Percentiles rank a stretch among this genome's conserved stretches.
Conservation (phyloP, 352 stramenopile genomes). For the Pythium oligandrum region DNA sequence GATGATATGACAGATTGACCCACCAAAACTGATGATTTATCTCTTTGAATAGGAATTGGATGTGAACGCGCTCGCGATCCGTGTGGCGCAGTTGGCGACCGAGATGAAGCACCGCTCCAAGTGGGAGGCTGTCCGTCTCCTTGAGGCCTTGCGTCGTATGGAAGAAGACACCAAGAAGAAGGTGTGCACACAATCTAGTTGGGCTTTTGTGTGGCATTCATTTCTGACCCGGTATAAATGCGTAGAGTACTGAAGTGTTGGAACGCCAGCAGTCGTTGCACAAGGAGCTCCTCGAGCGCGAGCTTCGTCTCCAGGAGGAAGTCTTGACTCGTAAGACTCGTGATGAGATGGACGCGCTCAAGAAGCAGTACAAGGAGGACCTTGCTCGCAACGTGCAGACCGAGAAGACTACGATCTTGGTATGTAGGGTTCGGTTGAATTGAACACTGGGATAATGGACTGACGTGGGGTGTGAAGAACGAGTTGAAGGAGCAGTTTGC, state of each 20-base stretch:
- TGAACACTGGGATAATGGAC: background rate
- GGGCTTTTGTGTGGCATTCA: no score
- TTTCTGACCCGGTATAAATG: no score
- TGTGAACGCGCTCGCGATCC: slow-evolving; percentile 61
- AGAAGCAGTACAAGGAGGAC: slow-evolving; percentile 62
- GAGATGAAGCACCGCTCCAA: slow-evolving; percentile 88
- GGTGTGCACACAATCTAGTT: slow-evolving; percentile 9
- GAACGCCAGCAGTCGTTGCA: slow-evolving; percentile 60
- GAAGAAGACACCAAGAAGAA: slow-evolving; percentile 76
- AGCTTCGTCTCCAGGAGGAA: slow-evolving; percentile 71
- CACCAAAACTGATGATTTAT: background rate
- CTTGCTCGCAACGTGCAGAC: slow-evolving; percentile 56
- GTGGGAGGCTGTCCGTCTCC: slow-evolving; percentile 71
- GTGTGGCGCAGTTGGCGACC: slow-evolving; percentile 69
- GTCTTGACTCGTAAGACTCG: slow-evolving; percentile 52
- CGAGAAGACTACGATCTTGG: slow-evolving; percentile 43
- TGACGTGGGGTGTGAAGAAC: slow-evolving; percentile 16
- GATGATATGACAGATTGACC: no score
- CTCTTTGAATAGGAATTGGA: slow-evolving; percentile 47
- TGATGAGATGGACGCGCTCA: slow-evolving; percentile 54
- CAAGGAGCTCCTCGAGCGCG: slow-evolving; percentile 71
- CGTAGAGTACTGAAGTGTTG: slow-evolving; percentile 49
- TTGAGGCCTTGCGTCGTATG: slow-evolving; percentile 74
- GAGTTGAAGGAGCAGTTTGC: slow-evolving; percentile 54
- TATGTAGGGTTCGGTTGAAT: slow-evolving; percentile 1